phyloP scores from a whole-genome alignment of 768 basidiomycete species.

The Termitomyces sp. region DNA sequence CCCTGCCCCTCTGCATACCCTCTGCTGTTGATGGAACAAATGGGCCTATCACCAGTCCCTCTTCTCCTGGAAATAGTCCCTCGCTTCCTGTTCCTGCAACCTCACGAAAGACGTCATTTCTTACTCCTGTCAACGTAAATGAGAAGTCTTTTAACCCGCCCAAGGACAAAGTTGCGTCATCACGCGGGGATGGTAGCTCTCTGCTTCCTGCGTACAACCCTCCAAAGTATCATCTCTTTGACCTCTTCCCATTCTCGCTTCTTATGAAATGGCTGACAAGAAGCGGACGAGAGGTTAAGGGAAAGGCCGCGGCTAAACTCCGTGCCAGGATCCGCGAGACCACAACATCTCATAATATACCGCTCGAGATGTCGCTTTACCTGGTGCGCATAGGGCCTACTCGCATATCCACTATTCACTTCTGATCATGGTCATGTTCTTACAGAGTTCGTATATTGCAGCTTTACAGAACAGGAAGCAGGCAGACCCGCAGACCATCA shows the following conservation, averaged over 20 bases:
- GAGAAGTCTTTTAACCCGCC: background rate
- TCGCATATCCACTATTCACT: no score
- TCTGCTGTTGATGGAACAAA: constrained; percentile 24
- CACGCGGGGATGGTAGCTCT: constrained; percentile 37
- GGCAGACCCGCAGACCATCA: constrained; percentile 54
- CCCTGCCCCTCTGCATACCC: constrained; percentile 46
- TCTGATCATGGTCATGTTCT: background rate
- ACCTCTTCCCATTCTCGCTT: constrained; percentile 67
- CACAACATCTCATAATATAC: constrained; percentile 53
- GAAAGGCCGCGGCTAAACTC: constrained; percentile 55
- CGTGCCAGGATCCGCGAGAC: constrained; percentile 44
- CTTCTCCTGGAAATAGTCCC: constrained; percentile 19
- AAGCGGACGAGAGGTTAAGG: constrained; percentile 45
- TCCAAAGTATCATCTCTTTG: constrained; percentile 54
- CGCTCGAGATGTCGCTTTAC: constrained; percentile 66
- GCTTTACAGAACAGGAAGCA: constrained; percentile 51
- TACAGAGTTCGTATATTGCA: constrained; percentile 65
- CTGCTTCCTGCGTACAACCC: constrained; percentile 52
- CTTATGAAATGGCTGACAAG: constrained; percentile 41
- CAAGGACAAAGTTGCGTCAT: constrained; percentile 28
- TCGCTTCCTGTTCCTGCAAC: constrained; percentile 19
- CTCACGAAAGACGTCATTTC: constrained; percentile 13
- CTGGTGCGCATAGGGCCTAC: constrained; percentile 32
- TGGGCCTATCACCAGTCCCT: constrained; percentile 8
- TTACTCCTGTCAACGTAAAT: background rate